Conservation (phyloP, 768 basidiomycete species). For the Mycena indigotica region DNA sequence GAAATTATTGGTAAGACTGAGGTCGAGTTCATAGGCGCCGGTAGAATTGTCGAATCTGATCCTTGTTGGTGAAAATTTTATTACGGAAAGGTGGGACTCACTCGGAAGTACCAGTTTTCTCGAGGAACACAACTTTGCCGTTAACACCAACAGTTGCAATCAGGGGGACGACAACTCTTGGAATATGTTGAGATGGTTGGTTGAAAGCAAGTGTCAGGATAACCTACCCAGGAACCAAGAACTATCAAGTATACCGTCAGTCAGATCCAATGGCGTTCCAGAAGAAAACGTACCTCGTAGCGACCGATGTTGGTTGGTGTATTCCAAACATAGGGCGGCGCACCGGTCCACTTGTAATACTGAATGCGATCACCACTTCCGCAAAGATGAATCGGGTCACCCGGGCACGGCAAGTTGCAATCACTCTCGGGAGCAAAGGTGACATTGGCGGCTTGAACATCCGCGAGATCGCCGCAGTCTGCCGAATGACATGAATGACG, state of each 20-base stretch:
- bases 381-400: slow-evolving; percentile 70
- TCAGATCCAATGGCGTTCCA: background rate
- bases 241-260: slow-evolving; percentile 32
- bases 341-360: slow-evolving; percentile 57
- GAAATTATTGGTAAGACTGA: slow-evolving; percentile 53
- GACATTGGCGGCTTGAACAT: background rate
- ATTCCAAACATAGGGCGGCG: slow-evolving; percentile 59
- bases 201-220: background rate
- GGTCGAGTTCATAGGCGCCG: slow-evolving; percentile 78
- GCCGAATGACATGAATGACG: background rate
- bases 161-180: slow-evolving; percentile 65
- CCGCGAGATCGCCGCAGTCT: slow-evolving; percentile 70
- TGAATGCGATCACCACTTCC: slow-evolving; percentile 58
- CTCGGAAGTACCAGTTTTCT: slow-evolving; percentile 70
- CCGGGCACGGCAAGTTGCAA: slow-evolving; percentile 60
- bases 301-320: slow-evolving; percentile 63
- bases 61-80: background rate
- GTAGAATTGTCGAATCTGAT: slow-evolving; percentile 61
- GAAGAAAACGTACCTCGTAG: slow-evolving; percentile 60
- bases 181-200: background rate
- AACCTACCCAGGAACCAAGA: slow-evolving; percentile 35
- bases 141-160: slow-evolving; percentile 78
- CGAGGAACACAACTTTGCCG: slow-evolving; percentile 79
- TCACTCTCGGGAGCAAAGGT: slow-evolving; percentile 33
- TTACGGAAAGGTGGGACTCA: slow-evolving; percentile 30